Conservation (phyloP, 2,329 filamentous ascomycete genomes). For the Geoglossum cookeanum region DNA sequence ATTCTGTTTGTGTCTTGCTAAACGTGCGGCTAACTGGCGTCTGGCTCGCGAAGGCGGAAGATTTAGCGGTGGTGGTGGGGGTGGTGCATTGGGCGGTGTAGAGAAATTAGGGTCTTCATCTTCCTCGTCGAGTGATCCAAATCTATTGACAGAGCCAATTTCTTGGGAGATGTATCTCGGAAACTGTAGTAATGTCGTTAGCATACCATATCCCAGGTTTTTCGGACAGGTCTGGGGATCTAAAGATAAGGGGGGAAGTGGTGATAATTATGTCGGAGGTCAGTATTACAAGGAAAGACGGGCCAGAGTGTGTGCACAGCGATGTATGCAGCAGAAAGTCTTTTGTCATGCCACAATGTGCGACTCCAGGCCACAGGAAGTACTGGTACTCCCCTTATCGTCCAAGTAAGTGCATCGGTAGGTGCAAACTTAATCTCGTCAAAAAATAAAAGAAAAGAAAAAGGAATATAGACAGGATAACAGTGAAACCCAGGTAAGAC, state of each 20-base stretch:
- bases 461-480: constrained; percentile 5
- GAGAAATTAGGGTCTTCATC: constrained; percentile 42
- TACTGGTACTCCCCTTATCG: neutral
- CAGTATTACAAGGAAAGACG: neutral
- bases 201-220: neutral
- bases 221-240: neutral
- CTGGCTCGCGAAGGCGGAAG: constrained; percentile 73
- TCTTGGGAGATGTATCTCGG: neutral
- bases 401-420: neutral
- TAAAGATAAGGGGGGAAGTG: neutral
- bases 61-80: constrained; percentile 33
- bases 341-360: neutral
- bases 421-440: neutral
- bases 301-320: neutral
- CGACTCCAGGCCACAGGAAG: neutral
- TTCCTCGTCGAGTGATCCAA: constrained; percentile 1
- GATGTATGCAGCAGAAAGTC: neutral
- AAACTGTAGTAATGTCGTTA: neutral
- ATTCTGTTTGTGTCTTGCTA: constrained; percentile 20
- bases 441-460: constrained; percentile 3
- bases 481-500: neutral
- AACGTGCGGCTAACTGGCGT: constrained; percentile 70
- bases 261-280: neutral
- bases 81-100: constrained; percentile 60
- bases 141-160: neutral